phyloP scores from a whole-genome alignment of 345 rosid genomes.

The Turnera subulata region DNA sequence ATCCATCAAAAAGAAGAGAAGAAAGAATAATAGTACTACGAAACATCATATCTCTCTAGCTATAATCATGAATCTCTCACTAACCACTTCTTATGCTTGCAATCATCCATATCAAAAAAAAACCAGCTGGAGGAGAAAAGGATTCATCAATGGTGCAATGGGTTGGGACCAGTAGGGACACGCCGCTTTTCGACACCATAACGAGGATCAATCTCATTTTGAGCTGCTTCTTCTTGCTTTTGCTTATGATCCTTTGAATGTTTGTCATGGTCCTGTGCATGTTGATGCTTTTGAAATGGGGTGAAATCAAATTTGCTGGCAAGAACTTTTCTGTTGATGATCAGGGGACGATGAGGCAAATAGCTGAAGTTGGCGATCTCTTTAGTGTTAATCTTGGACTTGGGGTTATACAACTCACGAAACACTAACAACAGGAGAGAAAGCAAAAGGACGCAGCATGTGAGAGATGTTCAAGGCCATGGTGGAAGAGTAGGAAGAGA shows the following conservation, averaged over 20 bases:
- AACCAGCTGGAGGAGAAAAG: background rate
- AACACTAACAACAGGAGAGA: slow-evolving; percentile 49
- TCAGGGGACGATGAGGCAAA: slow-evolving; percentile 8
- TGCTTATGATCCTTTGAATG: slow-evolving; percentile 11
- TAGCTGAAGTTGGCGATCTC: slow-evolving; percentile 5
- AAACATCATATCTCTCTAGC: background rate
- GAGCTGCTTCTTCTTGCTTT: slow-evolving; percentile 10
- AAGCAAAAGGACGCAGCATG: slow-evolving; percentile 43
- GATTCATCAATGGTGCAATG: slow-evolving; percentile 70
- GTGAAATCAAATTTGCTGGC: slow-evolving; percentile 54
- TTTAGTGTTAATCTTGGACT: slow-evolving; percentile 21
- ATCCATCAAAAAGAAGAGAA: background rate
- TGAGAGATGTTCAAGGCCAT: slow-evolving; percentile 51
- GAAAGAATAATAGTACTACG: no score
- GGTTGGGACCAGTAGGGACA: slow-evolving; percentile 90
- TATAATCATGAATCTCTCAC: slow-evolving; percentile 5
- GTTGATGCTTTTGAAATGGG: slow-evolving; percentile 40
- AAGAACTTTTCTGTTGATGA: slow-evolving; percentile 41
- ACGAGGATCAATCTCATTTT: slow-evolving; percentile 64
- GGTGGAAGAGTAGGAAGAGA: slow-evolving; percentile 24
- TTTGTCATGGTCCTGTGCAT: slow-evolving; percentile 8
- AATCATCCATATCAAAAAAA: background rate
- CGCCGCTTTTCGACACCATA: slow-evolving; percentile 87
- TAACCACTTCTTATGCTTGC: background rate
- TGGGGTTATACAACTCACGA: slow-evolving; percentile 38